Evolutionary conservation across 176 grass and related monocot genomes (phyloP).

Genomic region (Raddia distichophylla): DNA sequence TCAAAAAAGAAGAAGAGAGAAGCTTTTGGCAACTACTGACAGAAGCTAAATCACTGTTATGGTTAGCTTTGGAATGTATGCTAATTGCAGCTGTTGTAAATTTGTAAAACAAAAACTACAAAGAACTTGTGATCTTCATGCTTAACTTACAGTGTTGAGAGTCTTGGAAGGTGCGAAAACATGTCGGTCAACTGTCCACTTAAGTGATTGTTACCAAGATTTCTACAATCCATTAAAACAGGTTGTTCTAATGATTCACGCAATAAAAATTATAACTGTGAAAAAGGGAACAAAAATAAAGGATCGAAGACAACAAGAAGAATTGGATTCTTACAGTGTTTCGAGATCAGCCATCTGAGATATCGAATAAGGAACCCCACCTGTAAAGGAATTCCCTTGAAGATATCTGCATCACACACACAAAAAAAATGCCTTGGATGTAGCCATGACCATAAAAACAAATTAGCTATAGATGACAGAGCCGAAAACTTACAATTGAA

Average conservation of each 20-base stretch:
- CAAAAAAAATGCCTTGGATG: neutral
- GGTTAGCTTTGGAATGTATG: neutral
- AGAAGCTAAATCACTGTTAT: neutral
- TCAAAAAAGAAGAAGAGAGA: too few species aligned
- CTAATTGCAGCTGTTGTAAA: neutral
- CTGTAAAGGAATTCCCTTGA: slow-evolving; percentile 72
- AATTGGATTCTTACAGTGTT: slow-evolving; percentile 62
- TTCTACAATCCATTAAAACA: slow-evolving; percentile 53
- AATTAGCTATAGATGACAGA: slow-evolving; percentile 9
- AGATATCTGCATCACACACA: slow-evolving; percentile 62
- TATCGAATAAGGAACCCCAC: slow-evolving; percentile 80
- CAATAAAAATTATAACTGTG: neutral
- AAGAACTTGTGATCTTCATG: neutral
- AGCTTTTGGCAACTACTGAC: neutral
- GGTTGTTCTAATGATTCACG: neutral
- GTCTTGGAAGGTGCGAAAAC: slow-evolving; percentile 74
- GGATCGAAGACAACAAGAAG: neutral
- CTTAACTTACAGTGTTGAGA: slow-evolving; percentile 75
- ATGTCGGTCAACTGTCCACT: slow-evolving; percentile 88
- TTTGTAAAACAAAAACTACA: neutral
- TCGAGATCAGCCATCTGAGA: slow-evolving; percentile 92
- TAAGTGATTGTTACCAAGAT: slow-evolving; percentile 75
- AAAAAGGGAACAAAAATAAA: neutral
- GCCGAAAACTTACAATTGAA: slow-evolving; percentile 63
- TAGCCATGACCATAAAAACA: slow-evolving; percentile 4